Base-by-base conservation (phyloP, 179 eudicot genomes). In the Silene vulgaris region DNA sequence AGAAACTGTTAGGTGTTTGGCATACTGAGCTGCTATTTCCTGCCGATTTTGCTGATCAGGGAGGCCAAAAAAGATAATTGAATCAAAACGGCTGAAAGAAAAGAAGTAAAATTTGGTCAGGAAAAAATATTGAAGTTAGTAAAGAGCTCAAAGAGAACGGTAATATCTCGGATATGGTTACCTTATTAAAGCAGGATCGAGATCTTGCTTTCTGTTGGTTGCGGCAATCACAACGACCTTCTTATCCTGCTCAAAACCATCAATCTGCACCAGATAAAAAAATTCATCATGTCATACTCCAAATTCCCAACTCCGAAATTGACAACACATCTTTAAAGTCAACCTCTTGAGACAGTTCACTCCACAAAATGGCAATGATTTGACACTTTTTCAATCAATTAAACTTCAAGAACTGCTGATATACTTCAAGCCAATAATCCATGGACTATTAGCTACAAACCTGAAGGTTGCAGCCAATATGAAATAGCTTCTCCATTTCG, bases 171-270 rank as follows among this genome's bases (percentile, higher is more conserved):
- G 11, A 14, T 32, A 62, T 56, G 23, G 21, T 13, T 84, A 92
- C 99, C 99, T 95, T 65, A 92, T 85, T 29, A 95, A 74, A 80
- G 99, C 99, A 80, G 97, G 99, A 86, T 95, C 99, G 80, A 95
- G 92, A 75, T 95, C 99, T 81, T 95, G 97, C 80, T 89, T 92
- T 82, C 99, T 85, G 79, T 95, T 95, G 50, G 99, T 95, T 76
- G 99, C 99, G 62, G 97, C 97, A 83, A 95, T 86, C 69, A 92
- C 97, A 37, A 95, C 95, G 76, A 95, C 99, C 84, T 87, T 92
- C 79, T 87, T 95, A 60, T 92, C 97, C 86, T 95, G 97, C 84
- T 95, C 99, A 85, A 95, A 95, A 13, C 97, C 97, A 81, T 95
- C 99, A 81, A 95, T 95, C 99, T 95, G 90, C 83, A 86, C 54